A percentile compares a stretch with the other conserved stretches of the same genome.
Conservation (phyloP, 1,284 basidiomycete genomes). For the Phellopilus nigrolimitatus region DNA sequence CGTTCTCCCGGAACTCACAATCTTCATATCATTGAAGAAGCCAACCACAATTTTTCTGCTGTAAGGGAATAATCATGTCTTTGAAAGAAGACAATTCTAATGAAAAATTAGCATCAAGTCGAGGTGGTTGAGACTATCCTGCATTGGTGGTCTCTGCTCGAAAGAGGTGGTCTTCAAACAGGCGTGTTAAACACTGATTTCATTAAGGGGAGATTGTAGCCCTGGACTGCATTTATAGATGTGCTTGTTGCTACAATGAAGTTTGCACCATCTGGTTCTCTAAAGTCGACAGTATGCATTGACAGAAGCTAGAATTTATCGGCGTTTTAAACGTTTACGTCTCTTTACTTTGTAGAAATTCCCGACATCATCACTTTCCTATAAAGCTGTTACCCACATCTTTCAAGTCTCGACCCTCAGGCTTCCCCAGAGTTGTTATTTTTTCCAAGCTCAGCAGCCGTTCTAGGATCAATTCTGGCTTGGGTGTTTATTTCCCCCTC, state of each 20-base stretch:
- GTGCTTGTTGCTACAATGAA: background rate
- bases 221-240: background rate
- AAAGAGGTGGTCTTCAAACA: slow-evolving; percentile 41
- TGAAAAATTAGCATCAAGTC: slow-evolving; percentile 41
- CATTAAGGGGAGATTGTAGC: slow-evolving; percentile 32
- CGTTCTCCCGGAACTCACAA: slow-evolving; percentile 62
- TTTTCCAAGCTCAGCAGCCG: too few relatives aligned
- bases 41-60: slow-evolving; percentile 70
- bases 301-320: too few relatives aligned
- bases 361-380: too few relatives aligned
- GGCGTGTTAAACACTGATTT: slow-evolving; percentile 53
- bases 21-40: slow-evolving; percentile 60
- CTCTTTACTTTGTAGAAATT: too few relatives aligned
- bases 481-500: too few relatives aligned
- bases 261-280: too few relatives aligned
- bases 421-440: too few relatives aligned
- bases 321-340: too few relatives aligned
- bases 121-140: slow-evolving; percentile 58
- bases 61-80: slow-evolving; percentile 30
- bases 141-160: slow-evolving; percentile 51
- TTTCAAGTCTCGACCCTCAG: too few relatives aligned
- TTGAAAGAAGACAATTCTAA: background rate
- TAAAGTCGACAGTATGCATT: too few relatives aligned
- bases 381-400: too few relatives aligned
- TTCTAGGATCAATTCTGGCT: too few relatives aligned